A percentile compares a stretch with the other conserved stretches of the same genome.
phyloP scores from a whole-genome alignment of 495 filamentous ascomycete species.

The Tuber umbilicatum region DNA sequence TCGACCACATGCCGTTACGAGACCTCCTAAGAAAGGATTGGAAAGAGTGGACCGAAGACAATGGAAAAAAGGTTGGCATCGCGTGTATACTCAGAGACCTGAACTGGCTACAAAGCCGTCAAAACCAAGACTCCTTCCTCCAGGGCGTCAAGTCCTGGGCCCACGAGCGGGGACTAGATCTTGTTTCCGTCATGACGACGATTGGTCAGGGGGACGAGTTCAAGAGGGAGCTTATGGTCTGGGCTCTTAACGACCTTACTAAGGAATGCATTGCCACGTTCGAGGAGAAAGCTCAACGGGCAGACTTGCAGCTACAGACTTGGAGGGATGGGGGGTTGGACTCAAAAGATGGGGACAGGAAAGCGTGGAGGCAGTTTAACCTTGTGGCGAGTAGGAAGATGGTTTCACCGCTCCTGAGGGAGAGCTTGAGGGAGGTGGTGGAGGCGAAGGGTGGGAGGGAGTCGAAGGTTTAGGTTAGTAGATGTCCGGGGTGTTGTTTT shows the following conservation, averaged over 20 bases:
- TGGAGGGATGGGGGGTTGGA: slow-evolving; percentile 39
- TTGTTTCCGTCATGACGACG: slow-evolving; percentile 71
- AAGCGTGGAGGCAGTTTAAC: slow-evolving; percentile 63
- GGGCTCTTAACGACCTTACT: slow-evolving; percentile 49
- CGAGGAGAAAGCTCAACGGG: slow-evolving; percentile 45
- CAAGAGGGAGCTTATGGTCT: slow-evolving; percentile 66
- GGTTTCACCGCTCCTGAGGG: slow-evolving; percentile 75
- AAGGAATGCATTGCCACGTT: slow-evolving; percentile 53
- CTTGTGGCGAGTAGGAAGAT: slow-evolving; percentile 73
- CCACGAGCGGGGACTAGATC: slow-evolving; percentile 52
- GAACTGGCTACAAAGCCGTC: slow-evolving; percentile 34
- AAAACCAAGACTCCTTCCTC: slow-evolving; percentile 47
- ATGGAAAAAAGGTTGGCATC: slow-evolving; percentile 59
- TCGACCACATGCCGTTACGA: slow-evolving; percentile 58
- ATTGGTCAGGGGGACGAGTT: slow-evolving; percentile 51
- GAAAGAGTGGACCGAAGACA: slow-evolving; percentile 70
- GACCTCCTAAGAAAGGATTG: slow-evolving; percentile 87
- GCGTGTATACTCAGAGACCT: slow-evolving; percentile 65
- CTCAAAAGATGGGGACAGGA: slow-evolving; percentile 44
- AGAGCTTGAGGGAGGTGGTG: slow-evolving; percentile 23
- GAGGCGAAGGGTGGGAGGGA: neutral
- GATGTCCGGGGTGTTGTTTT: neutral
- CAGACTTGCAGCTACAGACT: slow-evolving; percentile 54
- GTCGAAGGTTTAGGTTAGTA: slow-evolving; percentile 15
- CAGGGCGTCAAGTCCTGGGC: slow-evolving; percentile 53